These are phyloP conservation scores for Podospora comata DNA, from an alignment of 495 filamentous ascomycete genomes.

Conservation along the genomic window DNA sequence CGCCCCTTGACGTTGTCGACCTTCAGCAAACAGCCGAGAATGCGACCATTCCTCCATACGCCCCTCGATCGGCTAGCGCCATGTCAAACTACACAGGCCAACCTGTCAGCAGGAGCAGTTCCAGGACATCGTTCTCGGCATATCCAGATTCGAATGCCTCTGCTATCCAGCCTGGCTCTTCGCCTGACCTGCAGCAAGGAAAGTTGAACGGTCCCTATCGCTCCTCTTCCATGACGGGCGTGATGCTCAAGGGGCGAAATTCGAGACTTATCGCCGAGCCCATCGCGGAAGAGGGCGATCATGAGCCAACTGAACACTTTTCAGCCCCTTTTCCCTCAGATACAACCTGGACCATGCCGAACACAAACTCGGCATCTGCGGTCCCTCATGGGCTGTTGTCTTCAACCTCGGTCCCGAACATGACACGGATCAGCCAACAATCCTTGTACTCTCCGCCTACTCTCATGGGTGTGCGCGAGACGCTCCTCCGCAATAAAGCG, in stretches of 20 bases:
- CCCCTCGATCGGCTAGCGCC: slow-evolving; percentile 34
- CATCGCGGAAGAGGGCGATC: slow-evolving; percentile 39
- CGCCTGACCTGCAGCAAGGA: slow-evolving; percentile 18
- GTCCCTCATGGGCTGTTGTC: slow-evolving; percentile 14
- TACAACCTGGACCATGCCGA: background rate
- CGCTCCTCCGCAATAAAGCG: slow-evolving; percentile 53
- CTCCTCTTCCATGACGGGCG: slow-evolving; percentile 19
- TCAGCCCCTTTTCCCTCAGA: background rate
- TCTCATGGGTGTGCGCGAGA: slow-evolving; percentile 61
- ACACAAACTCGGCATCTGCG: background rate
- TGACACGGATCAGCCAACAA: slow-evolving; percentile 32
- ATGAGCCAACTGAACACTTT: slow-evolving; percentile 6
- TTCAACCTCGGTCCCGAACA: slow-evolving; percentile 20
- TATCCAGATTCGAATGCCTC: slow-evolving; percentile 16
- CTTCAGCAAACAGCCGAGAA: slow-evolving; percentile 67
- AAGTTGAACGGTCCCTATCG: slow-evolving; percentile 19
- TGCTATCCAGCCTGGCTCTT: slow-evolving; percentile 14
- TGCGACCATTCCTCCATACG: slow-evolving; percentile 39
- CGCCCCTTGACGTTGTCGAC: slow-evolving; percentile 61
- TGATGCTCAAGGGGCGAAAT: slow-evolving; percentile 18
- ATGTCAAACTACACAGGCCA: slow-evolving; percentile 28
- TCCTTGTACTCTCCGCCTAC: slow-evolving; percentile 48
- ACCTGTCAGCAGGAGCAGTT: slow-evolving; percentile 22
- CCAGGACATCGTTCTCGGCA: slow-evolving; percentile 21
- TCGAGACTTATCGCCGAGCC: slow-evolving; percentile 34